A percentile compares a stretch with the other conserved stretches of the same genome.
phyloP scores from a whole-genome alignment of 176 grass and related monocot species.

The Cocos nucifera region DNA sequence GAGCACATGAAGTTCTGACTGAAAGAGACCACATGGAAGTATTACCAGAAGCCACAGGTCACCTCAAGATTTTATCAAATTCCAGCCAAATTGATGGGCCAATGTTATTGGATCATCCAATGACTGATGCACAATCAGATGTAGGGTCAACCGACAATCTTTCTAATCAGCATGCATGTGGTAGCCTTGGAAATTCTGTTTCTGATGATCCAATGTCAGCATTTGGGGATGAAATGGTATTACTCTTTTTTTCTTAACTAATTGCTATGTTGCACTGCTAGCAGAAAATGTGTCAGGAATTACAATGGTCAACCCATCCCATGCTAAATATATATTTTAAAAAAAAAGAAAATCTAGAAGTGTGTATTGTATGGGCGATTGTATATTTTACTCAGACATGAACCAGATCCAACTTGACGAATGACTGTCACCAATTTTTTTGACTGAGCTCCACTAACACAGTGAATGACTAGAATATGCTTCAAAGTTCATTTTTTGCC shows the following conservation, averaged over 20 bases:
- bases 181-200: conserved; percentile 23
- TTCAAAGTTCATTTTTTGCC: too few relatives aligned
- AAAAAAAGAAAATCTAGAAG: too few relatives aligned
- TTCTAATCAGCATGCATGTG: background rate
- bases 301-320: background rate
- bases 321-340: too few relatives aligned
- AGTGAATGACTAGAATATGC: too few relatives aligned
- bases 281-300: conserved; percentile 13
- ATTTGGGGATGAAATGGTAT: conserved; percentile 45
- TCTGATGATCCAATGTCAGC: conserved; percentile 19
- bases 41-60: conserved; percentile 29
- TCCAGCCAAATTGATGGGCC: conserved; percentile 30
- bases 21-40: conserved; percentile 18
- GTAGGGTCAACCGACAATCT: conserved; percentile 25
- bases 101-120: conserved; percentile 14
- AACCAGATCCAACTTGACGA: too few relatives aligned
- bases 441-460: too few relatives aligned
- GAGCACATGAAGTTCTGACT: conserved; percentile 21
- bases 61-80: conserved; percentile 27
- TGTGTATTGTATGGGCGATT: too few relatives aligned
- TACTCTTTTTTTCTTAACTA: background rate
- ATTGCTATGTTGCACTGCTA: background rate
- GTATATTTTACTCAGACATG: too few relatives aligned
- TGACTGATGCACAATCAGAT: conserved; percentile 47
- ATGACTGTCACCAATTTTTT: too few relatives aligned